Evolutionary conservation across 2,329 filamentous ascomycete genomes (phyloP), one percentile per base, ranked within the genome.

Genomic region (Daldinia sp.): DNA sequence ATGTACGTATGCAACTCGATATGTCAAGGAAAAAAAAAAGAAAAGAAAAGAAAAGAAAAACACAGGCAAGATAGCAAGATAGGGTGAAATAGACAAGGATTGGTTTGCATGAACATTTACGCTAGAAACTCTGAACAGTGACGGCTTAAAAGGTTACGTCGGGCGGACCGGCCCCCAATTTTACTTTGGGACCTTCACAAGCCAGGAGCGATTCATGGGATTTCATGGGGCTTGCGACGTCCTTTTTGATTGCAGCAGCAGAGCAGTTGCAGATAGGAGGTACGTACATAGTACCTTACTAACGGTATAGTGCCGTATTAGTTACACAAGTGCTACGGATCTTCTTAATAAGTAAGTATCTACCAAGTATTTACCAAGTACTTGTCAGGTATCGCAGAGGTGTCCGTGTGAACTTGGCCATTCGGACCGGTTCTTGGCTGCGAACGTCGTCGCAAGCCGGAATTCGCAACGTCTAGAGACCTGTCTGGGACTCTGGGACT

Each of bases 341-440:
- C 9, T 4, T 5, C 35, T 10, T n/a, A n/a, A n/a, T n/a, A 45
- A 41, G 11, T 8, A 15, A 29, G 61, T 63, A 56, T 43, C 7
- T 8, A 21, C 7, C 9, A 45, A 49, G 60, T 63, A 63, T 23
- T 25, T 19, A 25, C 15, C 9, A 2, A 4, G 45, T 48, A 48
- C 27, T 9, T 32, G 19, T 27, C 6, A 45, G 27, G 39, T 45
- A 45, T 15, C 6, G 13, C 21, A 2, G 15, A 45, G 7, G 39
- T 43, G 23, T 15, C 32, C 9, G 3, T 34, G 13, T 41, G 43
- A 7, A 27, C 13, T 15, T 29, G 45, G 35, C 25, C 51, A 66
- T 64, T 66, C 61, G 64, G 64, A 55, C 64, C 61, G 64, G 64
- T 56, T 64, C 53, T 66, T 64, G 45, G 56, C 64, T 52, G 60